These are phyloP conservation scores for Coffea canephora DNA, from an alignment of 257 asterid genomes.

Conservation along the genomic window DNA sequence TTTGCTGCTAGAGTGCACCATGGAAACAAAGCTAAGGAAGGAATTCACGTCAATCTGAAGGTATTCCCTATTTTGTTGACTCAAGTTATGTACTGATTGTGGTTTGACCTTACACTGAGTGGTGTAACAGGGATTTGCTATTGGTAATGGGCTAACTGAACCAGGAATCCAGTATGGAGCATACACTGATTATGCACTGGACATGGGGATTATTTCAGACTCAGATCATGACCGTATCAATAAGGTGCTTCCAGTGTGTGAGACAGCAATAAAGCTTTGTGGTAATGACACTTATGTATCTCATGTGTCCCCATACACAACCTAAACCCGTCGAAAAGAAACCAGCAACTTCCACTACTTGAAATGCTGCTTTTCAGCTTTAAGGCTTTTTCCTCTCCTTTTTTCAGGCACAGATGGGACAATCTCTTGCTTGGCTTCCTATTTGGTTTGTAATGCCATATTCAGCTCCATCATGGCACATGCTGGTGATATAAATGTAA, in stretches of 20 bases:
- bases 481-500: constrained; percentile 77
- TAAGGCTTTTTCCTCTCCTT: constrained; percentile 14
- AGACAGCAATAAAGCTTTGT: constrained; percentile 73
- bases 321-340: not conserved
- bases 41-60: constrained; percentile 78
- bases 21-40: constrained; percentile 84
- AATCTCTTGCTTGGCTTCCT: constrained; percentile 80
- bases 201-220: constrained; percentile 66
- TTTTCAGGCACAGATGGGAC: constrained; percentile 85
- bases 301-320: not conserved
- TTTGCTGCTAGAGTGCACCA: constrained; percentile 84
- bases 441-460: constrained; percentile 65
- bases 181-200: constrained; percentile 90
- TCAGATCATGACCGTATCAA: constrained; percentile 71
- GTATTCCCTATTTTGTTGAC: constrained; percentile 32
- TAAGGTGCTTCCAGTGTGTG: constrained; percentile 80
- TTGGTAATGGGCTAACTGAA: constrained; percentile 94
- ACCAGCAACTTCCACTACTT: not conserved
- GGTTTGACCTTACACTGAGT: constrained; percentile 25
- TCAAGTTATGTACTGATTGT: not conserved
- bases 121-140: constrained; percentile 76
- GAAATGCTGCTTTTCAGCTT: constrained; percentile 15
- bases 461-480: constrained; percentile 56
- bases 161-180: constrained; percentile 90
- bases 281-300: constrained; percentile 41